Conservation (phyloP, 768 basidiomycete species). For the Symmetrospora coprosmae region DNA sequence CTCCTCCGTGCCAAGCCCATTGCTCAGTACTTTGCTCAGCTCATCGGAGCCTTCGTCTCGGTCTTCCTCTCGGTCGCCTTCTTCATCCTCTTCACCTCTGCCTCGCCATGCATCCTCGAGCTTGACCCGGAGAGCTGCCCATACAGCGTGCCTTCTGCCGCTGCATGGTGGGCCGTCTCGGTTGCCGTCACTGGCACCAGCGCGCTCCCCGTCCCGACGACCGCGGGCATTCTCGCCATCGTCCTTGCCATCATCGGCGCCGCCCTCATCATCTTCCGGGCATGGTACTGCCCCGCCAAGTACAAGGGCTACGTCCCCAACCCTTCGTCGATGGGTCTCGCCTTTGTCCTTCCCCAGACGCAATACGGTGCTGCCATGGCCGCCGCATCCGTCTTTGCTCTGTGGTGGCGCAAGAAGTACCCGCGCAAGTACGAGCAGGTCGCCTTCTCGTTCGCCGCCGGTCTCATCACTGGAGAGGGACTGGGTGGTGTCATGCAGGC, state of each 20-base stretch:
- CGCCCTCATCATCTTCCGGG: slow-evolving; percentile 41
- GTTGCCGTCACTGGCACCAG: slow-evolving; percentile 44
- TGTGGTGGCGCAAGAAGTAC: slow-evolving; percentile 43
- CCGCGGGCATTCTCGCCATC: slow-evolving; percentile 50
- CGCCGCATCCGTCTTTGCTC: slow-evolving; percentile 43
- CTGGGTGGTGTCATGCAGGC: slow-evolving; percentile 46
- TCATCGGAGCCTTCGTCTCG: slow-evolving; percentile 41
- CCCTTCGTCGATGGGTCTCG: slow-evolving; percentile 45
- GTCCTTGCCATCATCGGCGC: slow-evolving; percentile 43
- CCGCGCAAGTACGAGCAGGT: slow-evolving; percentile 46
- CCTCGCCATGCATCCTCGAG: slow-evolving; percentile 47
- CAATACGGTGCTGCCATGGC: slow-evolving; percentile 46
- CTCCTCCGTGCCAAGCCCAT: slow-evolving; percentile 53
- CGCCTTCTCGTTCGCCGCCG: slow-evolving; percentile 48
- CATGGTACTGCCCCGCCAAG: slow-evolving; percentile 40
- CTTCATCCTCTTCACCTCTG: slow-evolving; percentile 47
- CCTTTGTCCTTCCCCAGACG: slow-evolving; percentile 46
- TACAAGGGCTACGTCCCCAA: slow-evolving; percentile 46
- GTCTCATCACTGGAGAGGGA: slow-evolving; percentile 50
- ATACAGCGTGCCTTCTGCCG: slow-evolving; percentile 47
- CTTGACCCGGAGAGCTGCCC: slow-evolving; percentile 41
- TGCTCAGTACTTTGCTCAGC: slow-evolving; percentile 35
- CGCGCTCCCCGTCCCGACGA: slow-evolving; percentile 45
- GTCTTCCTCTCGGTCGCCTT: slow-evolving; percentile 42
- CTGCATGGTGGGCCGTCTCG: slow-evolving; percentile 49